Percentiles rank a stretch among this genome's conserved stretches.
These are phyloP conservation scores for Aspergillus sp. DNA, from an alignment of 2,329 filamentous ascomycete species.

Conservation along the genomic window DNA sequence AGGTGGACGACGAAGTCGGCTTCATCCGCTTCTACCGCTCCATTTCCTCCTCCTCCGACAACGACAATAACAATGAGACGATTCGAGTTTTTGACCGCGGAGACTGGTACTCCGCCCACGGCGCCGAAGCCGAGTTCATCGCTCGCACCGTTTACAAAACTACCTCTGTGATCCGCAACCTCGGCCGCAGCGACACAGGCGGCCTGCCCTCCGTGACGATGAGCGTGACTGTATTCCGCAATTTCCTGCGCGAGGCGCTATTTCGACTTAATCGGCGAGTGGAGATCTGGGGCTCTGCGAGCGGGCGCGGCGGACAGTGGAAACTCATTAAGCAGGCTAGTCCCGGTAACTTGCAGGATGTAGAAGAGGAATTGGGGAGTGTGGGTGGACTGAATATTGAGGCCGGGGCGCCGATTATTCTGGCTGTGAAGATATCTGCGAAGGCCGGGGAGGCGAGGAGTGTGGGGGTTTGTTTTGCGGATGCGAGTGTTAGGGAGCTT, in stretches of 20 bases:
- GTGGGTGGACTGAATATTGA: conserved; percentile 58
- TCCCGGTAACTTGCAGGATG: conserved; percentile 92
- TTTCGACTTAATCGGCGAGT: conserved; percentile 88
- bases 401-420: conserved; percentile 88
- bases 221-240: conserved; percentile 91
- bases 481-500: conserved; percentile 92
- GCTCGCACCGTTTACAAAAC: conserved; percentile 86
- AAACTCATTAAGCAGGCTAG: conserved; percentile 89
- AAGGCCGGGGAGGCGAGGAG: conserved; percentile 81
- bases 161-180: conserved; percentile 87
- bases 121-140: conserved; percentile 50
- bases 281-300: conserved; percentile 81
- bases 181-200: conserved; percentile 81
- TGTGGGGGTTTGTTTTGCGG: conserved; percentile 95
- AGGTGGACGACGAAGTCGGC: conserved; percentile 95
- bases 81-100: conserved; percentile 90
- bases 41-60: conserved; percentile 62
- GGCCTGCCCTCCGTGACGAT: conserved; percentile 92
- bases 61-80: conserved; percentile 56
- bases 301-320: conserved; percentile 79
- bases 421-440: conserved; percentile 91
- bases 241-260: conserved; percentile 90
- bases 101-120: conserved; percentile 82
- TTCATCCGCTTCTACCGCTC: conserved; percentile 97
- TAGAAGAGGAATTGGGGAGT: conserved; percentile 87